Evolutionary conservation across 345 rosid species (phyloP), one percentile per base, ranked within the genome.

Genomic region (Sisymbrium irio): DNA sequence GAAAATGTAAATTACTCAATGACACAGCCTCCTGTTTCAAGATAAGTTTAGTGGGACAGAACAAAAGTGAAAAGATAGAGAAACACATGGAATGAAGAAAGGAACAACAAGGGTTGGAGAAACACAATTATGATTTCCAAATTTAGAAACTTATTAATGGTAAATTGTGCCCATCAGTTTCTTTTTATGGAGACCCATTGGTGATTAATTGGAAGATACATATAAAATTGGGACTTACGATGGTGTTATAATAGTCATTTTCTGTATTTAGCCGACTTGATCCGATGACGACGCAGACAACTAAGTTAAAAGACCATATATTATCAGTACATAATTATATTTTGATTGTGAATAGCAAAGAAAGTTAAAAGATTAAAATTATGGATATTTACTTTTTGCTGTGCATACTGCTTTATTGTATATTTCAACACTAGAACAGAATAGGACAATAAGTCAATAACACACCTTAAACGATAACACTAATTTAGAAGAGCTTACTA

Each of bases 71-170:
- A 70, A 67, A 70, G 66, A 59, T 46, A 46, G 20, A 19, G n/a
- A 41, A 69, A 70, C 59, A 47, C 67, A 71, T 60, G 59, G 40
- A 46, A 59, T n/a, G 28, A 71, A 59, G 59, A 70, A 59, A 57
- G 37, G 66, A 22, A 46, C 74, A 45, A 35, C 28, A n/a, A 59
- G 36, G 45, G 58, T 35, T 58, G 47, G 56, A 59, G 42, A 67
- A 50, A 59, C 49, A 20, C 67, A 44, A 61, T 46, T 46, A 35
- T 45, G 17, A 35, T 58, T 70, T 57, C 36, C 17, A 14, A 4
- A 22, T 58, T 20, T 58, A 45, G 27, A 58, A 69, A 44, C 11
- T 45, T 57, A 20, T 45, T 45, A 41, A 59, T 27, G 37, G 72
- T 53, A 53, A 53, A 6, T 39, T 15, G 37, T 51, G 25, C 62